Evolutionary conservation across 2,329 filamentous ascomycete genomes (phyloP), one percentile per base, ranked within the genome.

Genomic region (Verruconis gallopava): DNA sequence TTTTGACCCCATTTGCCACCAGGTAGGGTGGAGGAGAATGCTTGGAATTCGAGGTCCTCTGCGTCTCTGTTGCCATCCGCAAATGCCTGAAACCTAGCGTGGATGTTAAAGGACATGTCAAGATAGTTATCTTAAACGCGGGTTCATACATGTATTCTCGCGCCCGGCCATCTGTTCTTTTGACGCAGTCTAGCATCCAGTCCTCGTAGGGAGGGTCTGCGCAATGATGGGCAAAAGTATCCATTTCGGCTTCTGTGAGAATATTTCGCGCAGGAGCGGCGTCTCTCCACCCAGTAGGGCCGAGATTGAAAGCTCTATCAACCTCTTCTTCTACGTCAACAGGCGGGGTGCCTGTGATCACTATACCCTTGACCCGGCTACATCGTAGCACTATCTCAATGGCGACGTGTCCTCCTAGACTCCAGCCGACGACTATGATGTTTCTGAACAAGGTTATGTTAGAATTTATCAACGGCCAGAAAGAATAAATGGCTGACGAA

Each of bases 361-460:
- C 53, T 5, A 59, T 30, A 1, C 53, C 55, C 4, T 21, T 40
- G 2, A 34, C 12, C 12, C 20, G n/a, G 14, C 18, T 5, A 9
- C 54, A 46, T 3, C 54, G 39, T 1, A 45, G 42, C 2, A 56
- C 38, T 51, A 59, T 53, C 33, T 59, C 54, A 13, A 60, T 55
- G 2, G 47, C 56, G 3, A 54, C 47, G 36, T 58, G 54, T 2
- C 57, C 55, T 33, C 58, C 58, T 3, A 61, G 47, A 38, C 48
- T 51, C 55, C 56, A 60, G 5, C 58, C 58, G 3, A 59, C 18
- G 1, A 56, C 48, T 2, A 57, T 49, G 13, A 55, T 50, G 5
- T 21, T 15, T 32, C 4, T 14, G n/a, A 9, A 30, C 9, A 30
- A n/a, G 6, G 25, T 30, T n/a, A n/a, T n/a, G n/a, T n/a, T n/a